A percentile compares a stretch with the other conserved stretches of the same genome.
Evolutionary conservation across 768 basidiomycete genomes (phyloP).

Genomic region (Amanita molliuscula): DNA sequence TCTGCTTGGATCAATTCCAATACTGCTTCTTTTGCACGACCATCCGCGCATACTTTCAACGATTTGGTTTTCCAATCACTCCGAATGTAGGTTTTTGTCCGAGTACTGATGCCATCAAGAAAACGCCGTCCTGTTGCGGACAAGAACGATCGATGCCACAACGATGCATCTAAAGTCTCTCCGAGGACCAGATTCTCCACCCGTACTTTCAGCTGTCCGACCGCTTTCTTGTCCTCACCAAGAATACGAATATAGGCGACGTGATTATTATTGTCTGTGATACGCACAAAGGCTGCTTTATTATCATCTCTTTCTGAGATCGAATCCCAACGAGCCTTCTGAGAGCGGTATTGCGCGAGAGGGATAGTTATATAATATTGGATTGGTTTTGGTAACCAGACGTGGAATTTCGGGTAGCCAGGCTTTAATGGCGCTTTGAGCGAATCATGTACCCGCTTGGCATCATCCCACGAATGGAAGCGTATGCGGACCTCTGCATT

Average conservation of each 20-base stretch:
- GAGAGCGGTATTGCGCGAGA: constrained; percentile 37
- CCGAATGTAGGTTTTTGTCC: constrained; percentile 33
- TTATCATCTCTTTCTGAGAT: constrained; percentile 26
- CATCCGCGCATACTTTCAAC: constrained; percentile 37
- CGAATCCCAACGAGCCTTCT: constrained; percentile 37
- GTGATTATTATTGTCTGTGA: constrained; percentile 12
- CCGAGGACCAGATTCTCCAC: constrained; percentile 48
- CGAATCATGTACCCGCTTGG: constrained; percentile 25
- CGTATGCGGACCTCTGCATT: constrained; percentile 16
- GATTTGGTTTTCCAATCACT: constrained; percentile 33
- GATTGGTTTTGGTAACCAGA: constrained; percentile 38
- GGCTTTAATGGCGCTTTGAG: constrained; percentile 20
- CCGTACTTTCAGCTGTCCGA: constrained; percentile 50
- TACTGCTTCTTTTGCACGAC: constrained; percentile 28
- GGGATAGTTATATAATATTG: constrained; percentile 41
- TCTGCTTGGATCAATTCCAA: constrained; percentile 35
- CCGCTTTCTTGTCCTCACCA: constrained; percentile 41
- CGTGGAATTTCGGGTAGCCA: constrained; percentile 23
- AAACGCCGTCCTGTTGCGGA: constrained; percentile 20
- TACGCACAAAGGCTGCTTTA: constrained; percentile 23
- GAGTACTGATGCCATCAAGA: constrained; percentile 20
- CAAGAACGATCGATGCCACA: constrained; percentile 41
- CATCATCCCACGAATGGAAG: constrained; percentile 25
- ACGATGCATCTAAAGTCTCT: constrained; percentile 29
- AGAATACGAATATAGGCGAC: constrained; percentile 31